phyloP scores from a whole-genome alignment of 495 filamentous ascomycete species.

The Lophiostoma macrostomum region DNA sequence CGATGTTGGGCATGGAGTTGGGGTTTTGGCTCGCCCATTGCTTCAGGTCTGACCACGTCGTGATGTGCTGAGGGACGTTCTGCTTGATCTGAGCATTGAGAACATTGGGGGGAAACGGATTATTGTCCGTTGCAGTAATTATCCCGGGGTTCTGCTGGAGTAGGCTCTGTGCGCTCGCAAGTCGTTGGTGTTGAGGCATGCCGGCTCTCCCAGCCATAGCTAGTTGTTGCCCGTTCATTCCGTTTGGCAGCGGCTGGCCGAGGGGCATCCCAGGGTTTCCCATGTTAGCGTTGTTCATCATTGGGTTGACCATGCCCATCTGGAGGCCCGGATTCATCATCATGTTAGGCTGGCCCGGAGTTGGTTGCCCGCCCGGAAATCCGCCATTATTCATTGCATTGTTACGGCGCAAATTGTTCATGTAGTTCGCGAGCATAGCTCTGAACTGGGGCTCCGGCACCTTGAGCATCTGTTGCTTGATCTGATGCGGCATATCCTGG shows the following conservation, averaged over 20 bases:
- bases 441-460: constrained; percentile 25
- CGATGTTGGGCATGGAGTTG: constrained; percentile 6
- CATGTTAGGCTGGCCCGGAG: constrained; percentile 13
- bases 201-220: constrained; percentile 4
- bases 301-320: constrained; percentile 15
- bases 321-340: constrained; percentile 20
- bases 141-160: constrained; percentile 25
- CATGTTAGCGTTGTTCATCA: constrained; percentile 20
- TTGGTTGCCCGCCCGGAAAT: constrained; percentile 5
- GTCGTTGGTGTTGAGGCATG: constrained; percentile 6
- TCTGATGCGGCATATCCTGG: constrained; percentile 19
- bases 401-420: not conserved
- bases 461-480: constrained; percentile 30
- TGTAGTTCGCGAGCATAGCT: constrained; percentile 5
- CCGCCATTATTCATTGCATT: constrained; percentile 5
- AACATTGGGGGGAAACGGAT: constrained; percentile 12
- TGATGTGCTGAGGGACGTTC: constrained; percentile 18
- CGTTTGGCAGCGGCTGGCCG: constrained; percentile 15
- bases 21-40: constrained; percentile 28
- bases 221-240: constrained; percentile 19
- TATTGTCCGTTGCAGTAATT: constrained; percentile 15
- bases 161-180: constrained; percentile 1
- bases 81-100: constrained; percentile 8
- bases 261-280: constrained; percentile 17
- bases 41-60: constrained; percentile 34